Conservation (phyloP, 1,139 yeast species). For the Geotrichum aggregatum region DNA sequence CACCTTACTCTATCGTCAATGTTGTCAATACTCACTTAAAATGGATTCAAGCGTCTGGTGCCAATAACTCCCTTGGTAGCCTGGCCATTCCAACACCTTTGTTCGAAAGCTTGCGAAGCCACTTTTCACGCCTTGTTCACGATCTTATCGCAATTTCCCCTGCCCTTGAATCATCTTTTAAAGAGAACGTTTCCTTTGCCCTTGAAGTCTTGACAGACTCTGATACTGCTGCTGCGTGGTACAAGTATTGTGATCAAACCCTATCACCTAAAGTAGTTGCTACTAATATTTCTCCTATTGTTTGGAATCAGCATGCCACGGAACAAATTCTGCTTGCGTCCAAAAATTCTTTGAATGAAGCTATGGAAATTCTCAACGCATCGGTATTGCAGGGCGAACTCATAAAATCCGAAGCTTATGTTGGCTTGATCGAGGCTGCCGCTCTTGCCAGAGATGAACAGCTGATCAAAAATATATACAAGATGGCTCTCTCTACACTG, state of each 20-base stretch:
- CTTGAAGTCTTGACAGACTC: constrained; percentile 8
- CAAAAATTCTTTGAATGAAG: constrained; percentile 25
- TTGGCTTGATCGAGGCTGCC: constrained; percentile 29
- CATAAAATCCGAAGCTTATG: constrained; percentile 29
- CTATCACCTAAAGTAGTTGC: not conserved
- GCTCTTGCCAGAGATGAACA: constrained; percentile 9
- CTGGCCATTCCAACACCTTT: constrained; percentile 28
- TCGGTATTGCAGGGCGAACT: constrained; percentile 25
- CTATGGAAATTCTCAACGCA: constrained; percentile 25
- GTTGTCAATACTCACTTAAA: constrained; percentile 26
- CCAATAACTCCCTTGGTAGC: constrained; percentile 26
- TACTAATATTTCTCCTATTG: not conserved
- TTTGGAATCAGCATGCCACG: constrained; percentile 20
- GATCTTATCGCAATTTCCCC: constrained; percentile 21
- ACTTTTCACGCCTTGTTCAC: constrained; percentile 25
- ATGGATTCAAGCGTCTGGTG: constrained; percentile 29
- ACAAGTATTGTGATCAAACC: not conserved
- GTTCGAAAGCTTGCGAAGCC: constrained; percentile 21
- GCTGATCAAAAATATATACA: constrained; percentile 23
- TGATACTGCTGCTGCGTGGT: constrained; percentile 15
- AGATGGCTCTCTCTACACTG: constrained; percentile 24
- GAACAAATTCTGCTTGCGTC: constrained; percentile 28
- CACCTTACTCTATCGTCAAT: constrained; percentile 23
- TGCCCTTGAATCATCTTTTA: constrained; percentile 9
- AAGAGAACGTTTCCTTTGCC: constrained; percentile 10